Percentiles rank a stretch among this genome's conserved stretches.
These are phyloP conservation scores for Ceraceosorus guamensis DNA, from an alignment of 1,284 basidiomycete species.

Conservation along the genomic window DNA sequence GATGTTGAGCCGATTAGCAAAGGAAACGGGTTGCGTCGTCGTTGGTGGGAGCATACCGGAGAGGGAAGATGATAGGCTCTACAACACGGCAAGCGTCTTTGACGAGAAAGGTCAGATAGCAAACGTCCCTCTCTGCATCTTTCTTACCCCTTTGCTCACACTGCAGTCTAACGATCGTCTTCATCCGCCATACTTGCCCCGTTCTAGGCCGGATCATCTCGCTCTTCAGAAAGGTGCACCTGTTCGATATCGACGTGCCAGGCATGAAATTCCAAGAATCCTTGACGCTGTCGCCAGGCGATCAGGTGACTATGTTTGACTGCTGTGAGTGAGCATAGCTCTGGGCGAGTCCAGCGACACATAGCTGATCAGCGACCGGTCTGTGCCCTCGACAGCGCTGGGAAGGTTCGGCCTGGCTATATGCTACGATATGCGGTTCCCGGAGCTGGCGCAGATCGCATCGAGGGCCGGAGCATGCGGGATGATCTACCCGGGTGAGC, in stretches of 20 bases:
- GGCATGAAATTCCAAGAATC: constrained; percentile 99
- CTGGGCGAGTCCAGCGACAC: neutral
- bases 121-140: neutral
- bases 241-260: constrained; percentile 97
- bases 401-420: constrained; percentile 84
- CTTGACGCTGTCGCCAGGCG: constrained; percentile 78
- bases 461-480: constrained; percentile 79
- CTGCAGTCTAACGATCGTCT: no score
- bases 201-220: constrained; percentile 79
- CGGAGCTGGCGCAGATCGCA: constrained; percentile 84
- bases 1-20: constrained; percentile 74
- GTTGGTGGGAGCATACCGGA: constrained; percentile 64
- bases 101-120: constrained; percentile 63
- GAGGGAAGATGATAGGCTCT: constrained; percentile 39
- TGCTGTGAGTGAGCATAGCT: constrained; percentile 58
- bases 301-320: constrained; percentile 71
- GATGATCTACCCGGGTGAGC: constrained; percentile 64
- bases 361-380: neutral
- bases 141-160: neutral
- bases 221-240: constrained; percentile 84
- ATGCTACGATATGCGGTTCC: constrained; percentile 74
- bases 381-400: constrained; percentile 52
- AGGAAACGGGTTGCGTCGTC: constrained; percentile 73
- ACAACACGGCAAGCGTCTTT: constrained; percentile 58
- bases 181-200: no score